Conservation (phyloP, 2,329 filamentous ascomycete genomes). For the Myriosclerotinia duriaeana region DNA sequence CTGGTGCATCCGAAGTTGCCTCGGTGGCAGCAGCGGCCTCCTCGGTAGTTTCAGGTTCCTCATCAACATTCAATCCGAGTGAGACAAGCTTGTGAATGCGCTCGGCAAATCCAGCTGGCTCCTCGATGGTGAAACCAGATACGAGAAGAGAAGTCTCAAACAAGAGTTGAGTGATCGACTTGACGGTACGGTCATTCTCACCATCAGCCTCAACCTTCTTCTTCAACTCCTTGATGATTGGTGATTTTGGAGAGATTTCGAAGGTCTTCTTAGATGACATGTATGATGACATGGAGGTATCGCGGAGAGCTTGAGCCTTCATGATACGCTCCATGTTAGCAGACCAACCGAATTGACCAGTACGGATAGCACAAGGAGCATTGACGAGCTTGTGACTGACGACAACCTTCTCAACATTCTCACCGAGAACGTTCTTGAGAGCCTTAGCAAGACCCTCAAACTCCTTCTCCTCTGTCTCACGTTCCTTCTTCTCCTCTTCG, state of each 20-base stretch:
- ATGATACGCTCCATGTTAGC: constrained; percentile 99
- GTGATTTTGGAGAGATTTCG: constrained; percentile 98
- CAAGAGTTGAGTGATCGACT: constrained; percentile 96
- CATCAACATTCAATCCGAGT: constrained; percentile 94
- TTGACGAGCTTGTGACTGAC: constrained; percentile 96
- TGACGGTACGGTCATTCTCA: constrained; percentile 98
- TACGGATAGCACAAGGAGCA: constrained; percentile 97
- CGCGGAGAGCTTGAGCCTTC: constrained; percentile 99
- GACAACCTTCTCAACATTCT: constrained; percentile 99
- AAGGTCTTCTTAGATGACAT: constrained; percentile 99
- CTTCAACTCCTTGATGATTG: constrained; percentile 99
- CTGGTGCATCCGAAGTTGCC: constrained; percentile 55
- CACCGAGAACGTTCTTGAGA: constrained; percentile 98
- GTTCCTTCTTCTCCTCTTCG: constrained; percentile 96
- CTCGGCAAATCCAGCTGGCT: constrained; percentile 96
- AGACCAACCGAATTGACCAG: constrained; percentile 99
- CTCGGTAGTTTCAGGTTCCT: constrained; percentile 75
- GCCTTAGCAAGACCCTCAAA: constrained; percentile 92
- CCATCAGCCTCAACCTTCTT: constrained; percentile 97
- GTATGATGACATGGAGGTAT: constrained; percentile 99
- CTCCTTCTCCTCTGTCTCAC: constrained; percentile 98
- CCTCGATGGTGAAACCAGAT: constrained; percentile 99
- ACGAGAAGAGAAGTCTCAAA: constrained; percentile 99
- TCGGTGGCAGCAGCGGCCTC: constrained; percentile 61
- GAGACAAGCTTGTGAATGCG: constrained; percentile 99